Evolutionary conservation across 2,329 filamentous ascomycete genomes (phyloP).

Genomic region (Sarocladium kiliense): DNA sequence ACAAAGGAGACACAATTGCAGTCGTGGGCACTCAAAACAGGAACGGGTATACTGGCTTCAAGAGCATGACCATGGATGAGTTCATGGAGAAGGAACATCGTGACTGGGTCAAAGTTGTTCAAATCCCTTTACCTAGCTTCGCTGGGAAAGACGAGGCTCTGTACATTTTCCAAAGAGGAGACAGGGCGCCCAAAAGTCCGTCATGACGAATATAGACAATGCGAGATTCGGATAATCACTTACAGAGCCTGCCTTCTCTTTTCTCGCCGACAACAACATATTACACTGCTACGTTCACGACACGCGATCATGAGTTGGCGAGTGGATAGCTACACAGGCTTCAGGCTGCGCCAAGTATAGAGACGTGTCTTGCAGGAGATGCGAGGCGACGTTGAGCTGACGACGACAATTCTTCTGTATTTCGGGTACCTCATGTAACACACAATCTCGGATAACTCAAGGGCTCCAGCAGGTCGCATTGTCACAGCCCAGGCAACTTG

Average conservation of each 20-base stretch:
- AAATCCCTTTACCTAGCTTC: constrained; percentile 68
- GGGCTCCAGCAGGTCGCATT: neutral
- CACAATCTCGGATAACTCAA: neutral
- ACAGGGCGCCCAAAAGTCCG: constrained; percentile 25
- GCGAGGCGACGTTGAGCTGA: neutral
- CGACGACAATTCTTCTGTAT: neutral
- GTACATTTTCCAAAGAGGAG: constrained; percentile 56
- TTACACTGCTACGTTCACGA: too few relatives aligned
- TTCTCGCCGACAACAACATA: too few relatives aligned
- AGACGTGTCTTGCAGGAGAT: too few relatives aligned
- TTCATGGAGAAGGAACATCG: constrained; percentile 55
- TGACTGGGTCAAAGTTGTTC: constrained; percentile 54
- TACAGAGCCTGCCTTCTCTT: too few relatives aligned
- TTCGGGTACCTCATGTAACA: neutral
- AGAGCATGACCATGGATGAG: constrained; percentile 56
- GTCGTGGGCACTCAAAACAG: constrained; percentile 70
- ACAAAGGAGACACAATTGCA: constrained; percentile 59
- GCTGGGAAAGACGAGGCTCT: constrained; percentile 72
- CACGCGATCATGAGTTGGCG: neutral
- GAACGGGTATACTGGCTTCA: constrained; percentile 71
- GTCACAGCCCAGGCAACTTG: neutral
- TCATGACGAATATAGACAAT: neutral
- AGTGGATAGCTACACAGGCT: too few relatives aligned
- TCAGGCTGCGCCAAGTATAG: too few relatives aligned
- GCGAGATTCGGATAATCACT: too few relatives aligned